Evolutionary conservation across 2,329 filamentous ascomycete genomes (phyloP), one percentile per base, ranked within the genome.

Genomic region (Phialophora verrucosa): DNA sequence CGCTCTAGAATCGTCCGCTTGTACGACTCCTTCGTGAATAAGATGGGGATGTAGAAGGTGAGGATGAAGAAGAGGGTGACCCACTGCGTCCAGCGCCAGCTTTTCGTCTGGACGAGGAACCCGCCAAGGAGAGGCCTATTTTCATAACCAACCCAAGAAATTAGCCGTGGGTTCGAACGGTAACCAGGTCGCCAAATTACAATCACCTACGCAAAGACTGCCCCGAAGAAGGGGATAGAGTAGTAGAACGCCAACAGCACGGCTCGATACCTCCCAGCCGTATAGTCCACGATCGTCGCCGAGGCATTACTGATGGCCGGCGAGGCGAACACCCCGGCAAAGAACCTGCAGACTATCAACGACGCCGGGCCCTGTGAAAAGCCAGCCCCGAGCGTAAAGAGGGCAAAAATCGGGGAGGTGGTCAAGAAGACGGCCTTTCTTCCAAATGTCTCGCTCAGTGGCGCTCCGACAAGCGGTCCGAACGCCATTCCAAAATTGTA

Each of bases 71-170:
- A 73, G 32, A 76, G 67, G n/a, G 71, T 74, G 53, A 76, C 67
- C 70, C 73, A 77, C 62, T 76, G 74, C 10, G 75, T 76, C 75
- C 75, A 77, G 35, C 74, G 73, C 75, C 75, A 77, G 49, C 70
- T 73, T 51, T 86, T 78, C 3, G 84, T 86, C n/a, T 86, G 78
- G 4, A 79, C 82, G 57, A 90, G 89, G 79, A 88, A 91, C 12
- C 88, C 88, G 59, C 90, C 73, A 8, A 76, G 67, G 27, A 77
- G 57, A 14, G 75, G 75, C 27, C 74, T 64, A 53, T 44, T 17
- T 44, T 11, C 10, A 31, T 2, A 44, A 23, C 20, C 29, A 35
- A 61, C 14, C 44, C 64, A 35, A 70, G 51, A 32, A 7, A 12
- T 55, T 14, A 20, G 25, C 25, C 27, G 14, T 27, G 10, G 10